phyloP scores from a whole-genome alignment of 2,329 filamentous ascomycete species.

The Drechmeria coniospora region DNA sequence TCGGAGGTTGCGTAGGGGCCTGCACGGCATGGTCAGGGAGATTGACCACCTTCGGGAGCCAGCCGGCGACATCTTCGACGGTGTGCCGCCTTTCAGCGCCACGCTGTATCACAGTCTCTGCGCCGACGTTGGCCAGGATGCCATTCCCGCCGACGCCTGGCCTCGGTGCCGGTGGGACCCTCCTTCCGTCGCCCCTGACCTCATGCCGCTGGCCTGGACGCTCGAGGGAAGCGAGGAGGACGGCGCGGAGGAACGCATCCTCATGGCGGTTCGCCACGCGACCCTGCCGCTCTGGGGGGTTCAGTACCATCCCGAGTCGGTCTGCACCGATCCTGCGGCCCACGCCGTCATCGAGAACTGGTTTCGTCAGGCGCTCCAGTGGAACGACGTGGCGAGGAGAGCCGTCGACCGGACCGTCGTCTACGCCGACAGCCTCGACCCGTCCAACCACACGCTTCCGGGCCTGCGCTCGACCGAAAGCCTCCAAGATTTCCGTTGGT shows the following conservation, averaged over 20 bases:
- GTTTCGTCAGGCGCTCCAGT: conserved; percentile 50
- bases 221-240: conserved; percentile 24
- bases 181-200: conserved; percentile 18
- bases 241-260: conserved; percentile 31
- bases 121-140: conserved; percentile 36
- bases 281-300: conserved; percentile 67
- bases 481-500: conserved; percentile 9
- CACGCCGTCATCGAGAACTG: conserved; percentile 55
- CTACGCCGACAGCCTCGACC: conserved; percentile 9
- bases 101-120: conserved; percentile 63
- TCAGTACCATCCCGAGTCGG: conserved; percentile 83
- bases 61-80: conserved; percentile 46
- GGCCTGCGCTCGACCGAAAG: conserved; percentile 7
- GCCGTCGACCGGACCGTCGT: conserved; percentile 2
- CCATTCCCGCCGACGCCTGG: conserved; percentile 20
- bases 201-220: conserved; percentile 49
- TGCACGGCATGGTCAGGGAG: conserved; percentile 66
- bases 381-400: conserved; percentile 30
- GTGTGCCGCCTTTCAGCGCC: conserved; percentile 44
- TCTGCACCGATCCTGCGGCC: conserved; percentile 60
- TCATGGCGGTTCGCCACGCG: conserved; percentile 65
- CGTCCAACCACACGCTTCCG: conserved; percentile 4
- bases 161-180: conserved; percentile 23
- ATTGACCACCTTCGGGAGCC: conserved; percentile 38
- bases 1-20: conserved; percentile 49